Conservation (phyloP, 2,329 filamentous ascomycete genomes). For the Penicillium corylophilum region DNA sequence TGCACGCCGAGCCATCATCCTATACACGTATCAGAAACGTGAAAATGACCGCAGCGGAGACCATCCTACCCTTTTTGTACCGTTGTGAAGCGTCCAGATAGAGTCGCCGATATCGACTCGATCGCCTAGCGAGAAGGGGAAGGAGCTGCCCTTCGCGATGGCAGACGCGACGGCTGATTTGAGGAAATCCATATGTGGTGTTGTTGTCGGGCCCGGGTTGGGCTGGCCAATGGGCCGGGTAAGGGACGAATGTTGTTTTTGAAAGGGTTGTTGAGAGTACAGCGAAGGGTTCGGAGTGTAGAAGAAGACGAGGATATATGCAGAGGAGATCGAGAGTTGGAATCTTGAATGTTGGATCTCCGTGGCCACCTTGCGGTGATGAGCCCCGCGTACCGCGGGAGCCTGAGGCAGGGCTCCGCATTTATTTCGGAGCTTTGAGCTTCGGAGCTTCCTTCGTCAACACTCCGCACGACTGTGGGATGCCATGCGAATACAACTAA, state of each 20-base stretch:
- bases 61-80: conserved; percentile 73
- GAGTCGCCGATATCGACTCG: conserved; percentile 88
- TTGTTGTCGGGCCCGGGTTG: conserved; percentile 7
- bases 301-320: not conserved
- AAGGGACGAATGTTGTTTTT: not conserved
- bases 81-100: conserved; percentile 95
- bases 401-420: conserved; percentile 8
- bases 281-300: not conserved
- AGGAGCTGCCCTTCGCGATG: conserved; percentile 90
- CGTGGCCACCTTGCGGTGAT: not conserved
- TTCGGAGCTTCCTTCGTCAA: conserved; percentile 1
- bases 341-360: not conserved
- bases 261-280: not conserved
- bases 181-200: conserved; percentile 79
- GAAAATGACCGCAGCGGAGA: not conserved
- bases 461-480: not conserved
- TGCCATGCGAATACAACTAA: not conserved
- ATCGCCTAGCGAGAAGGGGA: conserved; percentile 91
- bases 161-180: conserved; percentile 97
- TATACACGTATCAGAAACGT: conserved; percentile 41
- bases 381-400: conserved; percentile 7
- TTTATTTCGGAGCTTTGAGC: not conserved
- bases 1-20: conserved; percentile 93
- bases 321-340: not conserved
- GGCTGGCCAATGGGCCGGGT: conserved; percentile 7